Evolutionary conservation across 495 filamentous ascomycete genomes (phyloP), one percentile per base, ranked within the genome.

Genomic region (Aspergillus sclerotiicarbonarius): DNA sequence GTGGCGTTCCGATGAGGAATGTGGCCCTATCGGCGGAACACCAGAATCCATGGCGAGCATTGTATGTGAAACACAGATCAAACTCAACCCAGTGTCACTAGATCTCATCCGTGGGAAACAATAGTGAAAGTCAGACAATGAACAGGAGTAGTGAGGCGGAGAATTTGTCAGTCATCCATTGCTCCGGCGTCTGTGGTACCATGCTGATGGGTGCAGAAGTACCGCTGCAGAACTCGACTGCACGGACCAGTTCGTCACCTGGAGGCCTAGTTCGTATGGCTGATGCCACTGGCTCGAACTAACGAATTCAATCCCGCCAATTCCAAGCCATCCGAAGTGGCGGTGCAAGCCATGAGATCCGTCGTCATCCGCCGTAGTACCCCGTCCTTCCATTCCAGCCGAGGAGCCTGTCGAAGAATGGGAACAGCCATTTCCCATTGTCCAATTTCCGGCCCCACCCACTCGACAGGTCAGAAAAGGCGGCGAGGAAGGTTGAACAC

Each of bases 111-210:
- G n/a, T n/a, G 2, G 25, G 25, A 25, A 2, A 41, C 37, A 41
- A 15, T 6, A 41, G 15, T 41, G 15, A 10, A 6, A 33, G 6
- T 37, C 33, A 37, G 33, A 10, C 31, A 33, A 6, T 6, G 31
- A 33, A 10, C 10, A 33, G 31, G 35, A 33, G 31, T 9, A 48
- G 46, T 32, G 29, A 50, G 47, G 47, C 47, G 47, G 47, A 50
- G 47, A 50, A 50, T 50, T 50, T 50, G 47, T 50, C 47, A 50
- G 21, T 16, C n/a, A n/a, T n/a, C 4, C 13, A 45, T 16, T 9
- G 7, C 37, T n/a, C 15, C 9, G 10, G 10, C 35, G 4, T 6
- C 9, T 37, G 35, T 3, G 3, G 37, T 41, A 41, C 37, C 37
- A n/a, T 41, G 10, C 37, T 12, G 8, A 37, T 37, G 13, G 31